Evolutionary conservation across 2,329 filamentous ascomycete genomes (phyloP), one percentile per base, ranked within the genome.

Genomic region (Claviceps pusilla): DNA sequence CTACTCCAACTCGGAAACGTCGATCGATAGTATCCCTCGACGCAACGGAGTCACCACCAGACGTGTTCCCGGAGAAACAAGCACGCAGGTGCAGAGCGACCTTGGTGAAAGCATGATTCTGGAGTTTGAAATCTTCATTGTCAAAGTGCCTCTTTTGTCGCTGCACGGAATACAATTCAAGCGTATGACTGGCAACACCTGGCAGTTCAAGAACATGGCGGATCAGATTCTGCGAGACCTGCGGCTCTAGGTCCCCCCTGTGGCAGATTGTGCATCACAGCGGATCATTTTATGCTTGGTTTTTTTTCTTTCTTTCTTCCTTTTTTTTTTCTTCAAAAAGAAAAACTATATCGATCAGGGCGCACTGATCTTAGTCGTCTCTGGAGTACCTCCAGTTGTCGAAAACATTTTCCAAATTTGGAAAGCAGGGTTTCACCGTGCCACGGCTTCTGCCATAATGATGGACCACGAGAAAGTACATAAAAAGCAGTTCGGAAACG

Each of bases 131-230:
- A 95, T 97, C 58, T 83, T 96, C 61, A 93, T 98, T 61, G 93
- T 98, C 66, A 98, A 98, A 71, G 89, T 98, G 31, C 93, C 93
- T 12, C 74, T 98, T 52, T 82, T 98, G 57, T 89, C 86, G 46
- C 72, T 98, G 55, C 91, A 98, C 65, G 93, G 93, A 50, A 90
- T 98, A 57, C 93, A 97, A 68, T 98, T 98, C 75, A 98, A 98
- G 77, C 89, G 93, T 66, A 84, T 97, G 61, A 82, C 87, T 55
- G 91, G 93, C 41, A 91, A 94, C 56, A 97, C 93, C 56, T 97
- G 91, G 90, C 90, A 96, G 69, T 98, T 95, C 73, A 95, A 96
- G 75, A 91, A 88, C 65, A 94, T 97, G 89, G 93, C 93, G 41
- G 90, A 95, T 69, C 89, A 89, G 63, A 96, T 98, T 63, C 74